Conservation (phyloP, 495 filamentous ascomycete genomes). For the Xylaria intraflava region DNA sequence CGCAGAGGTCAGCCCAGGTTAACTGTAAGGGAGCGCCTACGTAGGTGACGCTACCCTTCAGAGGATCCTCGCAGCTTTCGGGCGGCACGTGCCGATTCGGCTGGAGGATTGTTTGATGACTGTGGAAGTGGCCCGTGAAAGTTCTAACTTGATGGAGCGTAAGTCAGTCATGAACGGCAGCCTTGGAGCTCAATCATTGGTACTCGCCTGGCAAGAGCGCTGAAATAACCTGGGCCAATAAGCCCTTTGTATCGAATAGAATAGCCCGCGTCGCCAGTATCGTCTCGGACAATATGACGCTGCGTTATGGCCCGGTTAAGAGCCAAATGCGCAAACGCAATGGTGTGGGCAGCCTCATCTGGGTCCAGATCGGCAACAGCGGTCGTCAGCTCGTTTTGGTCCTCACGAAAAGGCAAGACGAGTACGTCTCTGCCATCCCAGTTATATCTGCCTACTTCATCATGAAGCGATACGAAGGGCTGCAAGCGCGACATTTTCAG, state of each 20-base stretch:
- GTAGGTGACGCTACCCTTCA: conserved; percentile 23
- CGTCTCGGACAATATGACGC: conserved; percentile 15
- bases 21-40: conserved; percentile 26
- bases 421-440: conserved; percentile 27
- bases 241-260: conserved; percentile 23
- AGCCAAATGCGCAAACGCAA: conserved; percentile 30
- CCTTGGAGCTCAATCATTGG: background rate
- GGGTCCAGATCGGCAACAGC: conserved; percentile 18
- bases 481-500: conserved; percentile 22
- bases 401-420: conserved; percentile 24
- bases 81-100: background rate
- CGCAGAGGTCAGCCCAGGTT: conserved; percentile 27
- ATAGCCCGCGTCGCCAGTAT: background rate
- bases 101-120: conserved; percentile 26
- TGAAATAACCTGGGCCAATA: conserved; percentile 23
- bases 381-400: conserved; percentile 18
- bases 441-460: conserved; percentile 14
- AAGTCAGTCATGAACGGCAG: background rate
- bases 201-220: conserved; percentile 16
- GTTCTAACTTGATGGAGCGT: conserved; percentile 8
- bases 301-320: conserved; percentile 29
- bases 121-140: conserved; percentile 32
- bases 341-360: conserved; percentile 15
- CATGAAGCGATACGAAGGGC: conserved; percentile 24
- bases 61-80: background rate